Evolutionary conservation across 305 asterid species (phyloP).

Genomic region (Lippia alba): DNA sequence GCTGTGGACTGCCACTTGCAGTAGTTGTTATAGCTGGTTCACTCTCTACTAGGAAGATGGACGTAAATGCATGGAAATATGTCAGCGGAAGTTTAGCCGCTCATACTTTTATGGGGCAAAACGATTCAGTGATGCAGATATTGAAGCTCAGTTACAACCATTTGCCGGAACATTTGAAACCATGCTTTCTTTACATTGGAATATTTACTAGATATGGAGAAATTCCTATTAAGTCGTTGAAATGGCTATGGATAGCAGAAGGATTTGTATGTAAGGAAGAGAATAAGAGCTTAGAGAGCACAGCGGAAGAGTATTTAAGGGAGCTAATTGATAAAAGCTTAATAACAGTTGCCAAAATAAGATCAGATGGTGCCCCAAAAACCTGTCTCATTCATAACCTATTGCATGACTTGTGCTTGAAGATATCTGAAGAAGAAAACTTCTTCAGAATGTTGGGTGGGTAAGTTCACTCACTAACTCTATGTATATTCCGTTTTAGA

Average conservation of each 20-base stretch:
- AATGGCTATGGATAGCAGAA: constrained; percentile 36
- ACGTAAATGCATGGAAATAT: not conserved
- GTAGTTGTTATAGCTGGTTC: constrained; percentile 32
- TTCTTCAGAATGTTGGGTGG: not conserved
- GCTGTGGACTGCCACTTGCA: constrained; percentile 32
- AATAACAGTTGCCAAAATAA: constrained; percentile 8
- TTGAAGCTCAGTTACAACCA: not conserved
- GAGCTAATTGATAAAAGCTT: constrained; percentile 34
- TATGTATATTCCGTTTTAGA: not conserved
- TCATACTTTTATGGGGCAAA: not conserved
- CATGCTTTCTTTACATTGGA: not conserved
- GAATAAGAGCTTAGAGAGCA: not conserved
- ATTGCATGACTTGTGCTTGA: constrained; percentile 27
- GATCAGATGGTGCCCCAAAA: constrained; percentile 32
- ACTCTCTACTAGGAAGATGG: constrained; percentile 13
- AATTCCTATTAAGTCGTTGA: constrained; percentile 9
- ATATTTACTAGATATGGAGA: not conserved
- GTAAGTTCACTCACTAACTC: constrained; percentile 1
- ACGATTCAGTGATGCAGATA: not conserved
- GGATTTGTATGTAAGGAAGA: constrained; percentile 26
- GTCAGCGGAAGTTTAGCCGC: not conserved
- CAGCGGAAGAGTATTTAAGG: constrained; percentile 33
- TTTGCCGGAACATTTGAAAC: not conserved
- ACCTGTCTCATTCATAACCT: constrained; percentile 32
- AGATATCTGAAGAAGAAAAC: constrained; percentile 8